Evolutionary conservation across 2,329 filamentous ascomycete species (phyloP), one percentile per base, ranked within the genome.

Genomic region (Proliferodiscus dingleyae): DNA sequence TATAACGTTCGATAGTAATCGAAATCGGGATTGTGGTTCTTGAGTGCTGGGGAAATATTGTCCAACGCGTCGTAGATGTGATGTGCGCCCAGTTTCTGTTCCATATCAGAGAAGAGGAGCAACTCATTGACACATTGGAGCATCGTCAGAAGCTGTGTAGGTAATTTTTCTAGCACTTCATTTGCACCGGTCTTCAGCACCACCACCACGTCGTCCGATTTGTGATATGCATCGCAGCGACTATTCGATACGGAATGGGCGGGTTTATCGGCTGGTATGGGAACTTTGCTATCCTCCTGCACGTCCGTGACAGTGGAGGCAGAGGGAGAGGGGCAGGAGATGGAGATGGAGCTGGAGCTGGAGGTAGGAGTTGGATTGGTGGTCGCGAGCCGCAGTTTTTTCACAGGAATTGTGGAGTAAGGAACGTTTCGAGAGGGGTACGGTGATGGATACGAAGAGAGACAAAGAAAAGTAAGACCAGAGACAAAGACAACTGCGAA

Each of bases 161-260:
- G 75, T 2, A 80, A 58, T 37, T 69, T 72, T 30, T 69, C 64
- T 48, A 69, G 76, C n/a, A 73, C 62, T 55, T 78, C 74, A 18
- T 71, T 75, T 3, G 75, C 74, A 33, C 75, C 75, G 3, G 77
- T 79, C 63, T 79, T 79, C 62, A 80, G 70, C 39, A 78, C 61
- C 21, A 78, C 63, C 26, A 36, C 29, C n/a, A 43, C 32, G 30
- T 43, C 41, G 16, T 34, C 32, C 16, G 32, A 34, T 34, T 34
- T 34, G 15, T 34, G 16, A n/a, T 18, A 34, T 8, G 32, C 16
- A 18, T 34, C 16, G 32, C 32, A 34, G 16, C 32, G 32, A 10
- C 19, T 16, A 10, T 34, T 34, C 32, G 32, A 34, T 19, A 18
- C 19, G n/a, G 32, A 18, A 10, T 19, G 32, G 32, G n/a, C 13